These are phyloP conservation scores for Phytophthora syringae DNA, from an alignment of 352 stramenopile species.

Conservation along the genomic window DNA sequence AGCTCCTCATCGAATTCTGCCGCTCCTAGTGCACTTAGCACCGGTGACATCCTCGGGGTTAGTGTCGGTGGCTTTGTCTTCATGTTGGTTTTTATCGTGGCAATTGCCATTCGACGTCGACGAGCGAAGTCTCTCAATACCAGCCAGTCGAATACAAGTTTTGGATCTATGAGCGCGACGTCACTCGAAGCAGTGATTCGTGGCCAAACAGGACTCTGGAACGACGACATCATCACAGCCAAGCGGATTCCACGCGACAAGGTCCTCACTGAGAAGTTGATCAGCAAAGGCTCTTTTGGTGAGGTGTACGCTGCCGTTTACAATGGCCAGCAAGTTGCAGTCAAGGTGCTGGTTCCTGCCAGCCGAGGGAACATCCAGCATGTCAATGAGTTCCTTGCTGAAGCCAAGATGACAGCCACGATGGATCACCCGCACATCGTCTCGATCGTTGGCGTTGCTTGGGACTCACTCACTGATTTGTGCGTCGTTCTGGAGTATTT, in stretches of 20 bases:
- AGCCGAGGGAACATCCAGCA: slow-evolving; percentile 28
- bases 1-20: neutral
- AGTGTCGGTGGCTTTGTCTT: neutral
- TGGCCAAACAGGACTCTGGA: no score
- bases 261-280: slow-evolving; percentile 22
- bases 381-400: no score
- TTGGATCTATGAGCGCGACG: neutral
- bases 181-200: slow-evolving; percentile 6
- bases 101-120: neutral
- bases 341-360: slow-evolving; percentile 46
- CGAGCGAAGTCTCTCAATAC: neutral
- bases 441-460: slow-evolving; percentile 41
- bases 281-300: slow-evolving; percentile 47
- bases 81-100: neutral
- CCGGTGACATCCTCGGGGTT: neutral
- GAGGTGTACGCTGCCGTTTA: slow-evolving; percentile 46
- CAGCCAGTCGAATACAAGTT: neutral
- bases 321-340: slow-evolving; percentile 36
- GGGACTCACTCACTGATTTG: no score
- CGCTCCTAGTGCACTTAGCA: neutral
- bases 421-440: slow-evolving; percentile 47
- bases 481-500: slow-evolving; percentile 53
- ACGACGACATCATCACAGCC: slow-evolving; percentile 43
- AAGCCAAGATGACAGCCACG: slow-evolving; percentile 43
- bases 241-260: slow-evolving; percentile 41